Conservation (phyloP, 2,329 filamentous ascomycete genomes). For the Fusarium multiceps region DNA sequence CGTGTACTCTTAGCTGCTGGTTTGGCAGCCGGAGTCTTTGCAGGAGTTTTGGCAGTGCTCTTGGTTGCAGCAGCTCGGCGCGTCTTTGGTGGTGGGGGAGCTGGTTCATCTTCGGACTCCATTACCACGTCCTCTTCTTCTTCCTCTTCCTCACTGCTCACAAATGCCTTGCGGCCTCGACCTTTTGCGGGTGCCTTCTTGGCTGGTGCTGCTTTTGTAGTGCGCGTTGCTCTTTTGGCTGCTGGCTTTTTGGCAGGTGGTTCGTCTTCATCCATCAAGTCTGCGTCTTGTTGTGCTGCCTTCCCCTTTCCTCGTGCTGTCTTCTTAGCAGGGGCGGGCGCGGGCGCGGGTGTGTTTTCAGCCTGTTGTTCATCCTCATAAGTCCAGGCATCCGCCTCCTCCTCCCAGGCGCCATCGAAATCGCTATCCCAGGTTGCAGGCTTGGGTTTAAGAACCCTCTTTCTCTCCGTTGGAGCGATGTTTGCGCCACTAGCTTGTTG, state of each 20-base stretch:
- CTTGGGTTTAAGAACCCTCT: constrained; percentile 72
- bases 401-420: constrained; percentile 85
- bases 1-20: constrained; percentile 40
- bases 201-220: constrained; percentile 58
- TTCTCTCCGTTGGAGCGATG: constrained; percentile 54
- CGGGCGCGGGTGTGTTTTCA: constrained; percentile 2
- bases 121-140: constrained; percentile 63
- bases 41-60: constrained; percentile 19
- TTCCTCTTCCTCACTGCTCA: constrained; percentile 56
- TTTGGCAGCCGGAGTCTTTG: constrained; percentile 29
- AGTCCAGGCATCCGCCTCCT: constrained; percentile 72
- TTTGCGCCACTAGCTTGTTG: constrained; percentile 73
- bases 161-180: constrained; percentile 53
- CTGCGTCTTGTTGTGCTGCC: constrained; percentile 41
- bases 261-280: constrained; percentile 61
- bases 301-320: constrained; percentile 27
- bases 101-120: constrained; percentile 63
- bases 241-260: constrained; percentile 50
- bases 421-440: constrained; percentile 91
- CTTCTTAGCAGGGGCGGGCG: constrained; percentile 6
- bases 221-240: constrained; percentile 45
- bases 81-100: constrained; percentile 50
- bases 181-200: constrained; percentile 58
- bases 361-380: constrained; percentile 47
- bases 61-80: constrained; percentile 40